Percentiles rank a stretch among this genome's conserved stretches.
phyloP scores from a whole-genome alignment of 352 stramenopile species.

The Blastocystis sp. region DNA sequence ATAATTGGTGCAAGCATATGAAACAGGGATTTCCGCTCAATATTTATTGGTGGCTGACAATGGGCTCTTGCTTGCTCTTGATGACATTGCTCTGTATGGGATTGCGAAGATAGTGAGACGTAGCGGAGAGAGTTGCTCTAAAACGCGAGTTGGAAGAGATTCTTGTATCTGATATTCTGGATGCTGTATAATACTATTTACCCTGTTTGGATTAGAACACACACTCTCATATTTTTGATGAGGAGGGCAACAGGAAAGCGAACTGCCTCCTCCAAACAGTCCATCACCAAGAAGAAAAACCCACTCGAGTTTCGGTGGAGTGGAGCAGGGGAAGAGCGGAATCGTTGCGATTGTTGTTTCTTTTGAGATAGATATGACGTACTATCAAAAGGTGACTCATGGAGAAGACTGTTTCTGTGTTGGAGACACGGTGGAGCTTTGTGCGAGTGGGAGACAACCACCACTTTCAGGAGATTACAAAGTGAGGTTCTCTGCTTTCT shows the following conservation, averaged over 20 bases:
- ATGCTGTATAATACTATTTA: slow-evolving; percentile 26
- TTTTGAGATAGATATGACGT: not conserved
- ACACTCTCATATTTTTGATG: not conserved
- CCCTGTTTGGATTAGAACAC: not conserved
- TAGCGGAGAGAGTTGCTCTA: not conserved
- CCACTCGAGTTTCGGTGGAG: not conserved
- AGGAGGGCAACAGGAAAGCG: not conserved
- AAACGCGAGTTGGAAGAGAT: slow-evolving; percentile 38
- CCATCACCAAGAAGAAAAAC: not conserved
- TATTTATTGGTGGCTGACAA: slow-evolving; percentile 37
- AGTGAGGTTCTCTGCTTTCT: not conserved
- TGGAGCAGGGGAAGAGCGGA: not conserved
- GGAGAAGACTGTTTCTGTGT: slow-evolving; percentile 2
- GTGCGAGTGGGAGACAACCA: not conserved
- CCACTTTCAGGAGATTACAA: slow-evolving; percentile 25
- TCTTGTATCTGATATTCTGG: slow-evolving; percentile 39
- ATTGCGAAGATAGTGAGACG: not conserved
- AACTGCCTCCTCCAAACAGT: not conserved
- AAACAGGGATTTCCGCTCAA: slow-evolving; percentile 29
- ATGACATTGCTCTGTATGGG: not conserved
- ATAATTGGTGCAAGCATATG: not conserved
- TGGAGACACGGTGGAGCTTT: slow-evolving; percentile 21
- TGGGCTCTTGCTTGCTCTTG: not conserved
- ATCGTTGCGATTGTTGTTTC: not conserved
- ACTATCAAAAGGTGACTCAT: not conserved